Base-by-base conservation (phyloP, 208 protist genomes). In the Wallacemonas sp. region DNA sequence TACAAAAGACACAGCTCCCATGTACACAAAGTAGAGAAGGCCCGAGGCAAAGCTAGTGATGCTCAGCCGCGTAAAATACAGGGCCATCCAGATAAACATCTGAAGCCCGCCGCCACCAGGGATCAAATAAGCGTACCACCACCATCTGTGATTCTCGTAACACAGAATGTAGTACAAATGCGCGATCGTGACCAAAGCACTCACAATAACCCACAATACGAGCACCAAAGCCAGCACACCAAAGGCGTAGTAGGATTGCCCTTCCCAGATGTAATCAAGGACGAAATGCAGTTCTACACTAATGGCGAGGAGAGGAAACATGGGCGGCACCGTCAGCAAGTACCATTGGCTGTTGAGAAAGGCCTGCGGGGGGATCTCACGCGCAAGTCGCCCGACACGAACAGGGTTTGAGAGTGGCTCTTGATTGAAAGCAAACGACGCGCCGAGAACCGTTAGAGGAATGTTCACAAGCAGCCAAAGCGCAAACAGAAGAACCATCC, bases 201-300 rank as follows among this genome's bases (percentile, higher is more conserved):
- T 91, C 19, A 98, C 98, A 21, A 99, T 61, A 19, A 98, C 63
- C 69, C 99, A 93, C 31, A 99, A 97, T 21, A 98, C 24, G 51
- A 97, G 95, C 11, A 99, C 97, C 49, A 99, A 46, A 41, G 95
- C 84, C 14, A 99, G 89, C 80, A 99, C 99, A 30, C 97, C 94
- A 64, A 99, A 99, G 34, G 99, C 95, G 89, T 99, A 99, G 86
- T 99, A 99, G 54, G 99, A 94, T 78, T 93, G 84, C 19, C 98
- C 90, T 19, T 77, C 74, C 91, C 93, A 97, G 2, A 99, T 56
- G 9, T 93, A 93, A 30, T 94, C 93, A 60, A 99, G 76, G 62
- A 99, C 96, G 82, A 99, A 99, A 76, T 98, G 97, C 8, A 99
- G 76, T 91, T 99, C 98, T 61, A 99, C 94, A n/a, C 99, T 96